Conservation (phyloP, 331 rosid species). For the Telfairia occidentalis region DNA sequence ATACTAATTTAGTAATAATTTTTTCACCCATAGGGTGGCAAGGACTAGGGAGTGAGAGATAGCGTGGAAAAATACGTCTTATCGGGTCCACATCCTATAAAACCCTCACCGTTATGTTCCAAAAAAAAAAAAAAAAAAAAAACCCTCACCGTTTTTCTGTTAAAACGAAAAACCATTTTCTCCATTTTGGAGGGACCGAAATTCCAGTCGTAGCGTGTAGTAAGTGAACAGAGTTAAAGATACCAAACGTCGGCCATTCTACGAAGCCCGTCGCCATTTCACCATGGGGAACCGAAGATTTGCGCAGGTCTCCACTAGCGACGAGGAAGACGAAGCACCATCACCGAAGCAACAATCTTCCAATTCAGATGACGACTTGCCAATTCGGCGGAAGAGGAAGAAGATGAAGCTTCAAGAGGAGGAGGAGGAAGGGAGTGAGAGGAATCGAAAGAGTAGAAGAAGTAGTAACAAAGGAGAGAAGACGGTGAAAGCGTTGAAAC, state of each 20-base stretch:
- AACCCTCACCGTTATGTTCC: too few species aligned
- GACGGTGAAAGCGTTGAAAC: slow-evolving; percentile 12
- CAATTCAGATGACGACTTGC: slow-evolving; percentile 14
- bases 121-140: too few species aligned
- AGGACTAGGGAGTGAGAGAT: not conserved
- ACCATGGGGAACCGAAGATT: slow-evolving; percentile 72
- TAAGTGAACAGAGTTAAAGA: too few species aligned
- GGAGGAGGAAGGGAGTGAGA: slow-evolving; percentile 5
- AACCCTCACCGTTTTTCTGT: too few species aligned
- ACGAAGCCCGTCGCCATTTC: not conserved
- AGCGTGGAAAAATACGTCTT: not conserved
- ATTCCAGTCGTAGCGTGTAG: not conserved
- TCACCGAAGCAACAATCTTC: slow-evolving; percentile 16
- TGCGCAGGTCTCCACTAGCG: slow-evolving; percentile 57
- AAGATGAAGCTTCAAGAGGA: slow-evolving; percentile 40
- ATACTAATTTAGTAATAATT: not conserved
- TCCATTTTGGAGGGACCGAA: not conserved
- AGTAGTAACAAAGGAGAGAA: slow-evolving; percentile 11
- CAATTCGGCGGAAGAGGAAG: slow-evolving; percentile 42
- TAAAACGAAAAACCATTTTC: too few species aligned
- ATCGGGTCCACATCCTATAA: not conserved
- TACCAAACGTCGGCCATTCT: not conserved
- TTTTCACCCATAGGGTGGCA: not conserved
- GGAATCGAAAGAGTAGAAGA: slow-evolving; percentile 13
- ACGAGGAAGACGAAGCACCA: slow-evolving; percentile 52